Evolutionary conservation across 768 basidiomycete species (phyloP).

Genomic region (Termitomyces sp.): DNA sequence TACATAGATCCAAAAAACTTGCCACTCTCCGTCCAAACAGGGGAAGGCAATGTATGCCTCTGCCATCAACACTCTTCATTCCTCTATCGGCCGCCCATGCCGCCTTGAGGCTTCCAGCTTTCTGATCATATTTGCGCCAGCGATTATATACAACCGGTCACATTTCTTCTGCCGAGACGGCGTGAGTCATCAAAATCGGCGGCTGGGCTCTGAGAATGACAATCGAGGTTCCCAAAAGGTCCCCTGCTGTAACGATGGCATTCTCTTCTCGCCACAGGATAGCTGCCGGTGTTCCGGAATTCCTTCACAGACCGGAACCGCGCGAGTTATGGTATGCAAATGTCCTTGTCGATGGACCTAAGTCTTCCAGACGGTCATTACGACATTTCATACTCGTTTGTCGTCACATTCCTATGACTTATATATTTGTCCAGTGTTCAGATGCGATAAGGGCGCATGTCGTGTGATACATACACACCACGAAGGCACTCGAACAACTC

Average conservation of each 20-base stretch:
- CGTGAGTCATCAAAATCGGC: background rate
- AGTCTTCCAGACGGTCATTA: background rate
- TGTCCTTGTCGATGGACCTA: background rate
- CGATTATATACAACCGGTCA: background rate
- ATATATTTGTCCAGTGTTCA: background rate
- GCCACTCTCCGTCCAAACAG: background rate
- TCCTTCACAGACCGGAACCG: background rate
- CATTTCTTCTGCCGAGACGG: background rate
- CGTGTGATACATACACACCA: background rate
- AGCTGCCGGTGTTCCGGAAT: background rate
- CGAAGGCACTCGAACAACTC: background rate
- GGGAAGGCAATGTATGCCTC: background rate
- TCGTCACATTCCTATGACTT: background rate
- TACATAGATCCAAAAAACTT: background rate
- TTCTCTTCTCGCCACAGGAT: background rate
- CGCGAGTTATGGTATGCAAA: background rate
- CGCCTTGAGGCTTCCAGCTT: background rate
- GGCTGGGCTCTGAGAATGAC: background rate
- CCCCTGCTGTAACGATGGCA: background rate
- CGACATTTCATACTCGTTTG: background rate
- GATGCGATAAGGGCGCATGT: background rate
- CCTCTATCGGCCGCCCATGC: background rate
- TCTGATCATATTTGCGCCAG: background rate
- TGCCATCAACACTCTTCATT: background rate
- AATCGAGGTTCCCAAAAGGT: background rate